Conservation (phyloP, 2,329 filamentous ascomycete species). For the Aureobasidium sp. region DNA sequence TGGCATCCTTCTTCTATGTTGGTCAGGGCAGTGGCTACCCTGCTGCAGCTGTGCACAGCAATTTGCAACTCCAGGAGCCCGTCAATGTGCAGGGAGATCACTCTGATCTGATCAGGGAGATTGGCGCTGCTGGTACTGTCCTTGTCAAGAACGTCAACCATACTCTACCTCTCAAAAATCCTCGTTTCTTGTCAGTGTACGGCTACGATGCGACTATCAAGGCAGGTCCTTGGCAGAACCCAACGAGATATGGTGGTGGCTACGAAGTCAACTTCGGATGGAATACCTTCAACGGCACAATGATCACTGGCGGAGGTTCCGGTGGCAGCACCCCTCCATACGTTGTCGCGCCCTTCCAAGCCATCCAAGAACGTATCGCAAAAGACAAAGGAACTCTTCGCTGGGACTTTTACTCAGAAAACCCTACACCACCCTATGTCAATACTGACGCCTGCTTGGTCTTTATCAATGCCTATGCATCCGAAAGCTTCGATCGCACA, state of each 20-base stretch:
- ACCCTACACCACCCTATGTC: slow-evolving; percentile 20
- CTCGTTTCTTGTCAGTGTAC: slow-evolving; percentile 33
- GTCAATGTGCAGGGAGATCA: slow-evolving; percentile 38
- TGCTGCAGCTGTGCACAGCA: slow-evolving; percentile 50
- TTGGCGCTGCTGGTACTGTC: slow-evolving; percentile 51
- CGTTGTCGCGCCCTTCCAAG: slow-evolving; percentile 18
- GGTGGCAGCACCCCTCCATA: slow-evolving; percentile 18
- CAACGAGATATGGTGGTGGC: slow-evolving; percentile 29
- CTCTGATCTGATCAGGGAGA: slow-evolving; percentile 42
- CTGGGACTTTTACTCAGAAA: slow-evolving; percentile 30
- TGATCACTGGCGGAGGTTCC: slow-evolving; percentile 19
- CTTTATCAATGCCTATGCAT: slow-evolving; percentile 19
- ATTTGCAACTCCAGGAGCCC: slow-evolving; percentile 24
- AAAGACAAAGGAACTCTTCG: slow-evolving; percentile 28
- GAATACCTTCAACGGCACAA: slow-evolving; percentile 25
- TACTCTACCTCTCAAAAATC: slow-evolving; percentile 45
- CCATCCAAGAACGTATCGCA: slow-evolving; percentile 25
- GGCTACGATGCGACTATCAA: slow-evolving; percentile 35
- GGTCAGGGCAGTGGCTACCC: slow-evolving; percentile 55
- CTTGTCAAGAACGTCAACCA: slow-evolving; percentile 58
- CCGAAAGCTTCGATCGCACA: slow-evolving; percentile 22
- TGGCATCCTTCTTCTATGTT: slow-evolving; percentile 50
- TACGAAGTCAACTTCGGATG: slow-evolving; percentile 30
- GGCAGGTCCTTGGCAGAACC: slow-evolving; percentile 27
- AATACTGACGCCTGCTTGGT: slow-evolving; percentile 19